Conservation (phyloP, 352 stramenopile species). For the Globisporangium emineosum region DNA sequence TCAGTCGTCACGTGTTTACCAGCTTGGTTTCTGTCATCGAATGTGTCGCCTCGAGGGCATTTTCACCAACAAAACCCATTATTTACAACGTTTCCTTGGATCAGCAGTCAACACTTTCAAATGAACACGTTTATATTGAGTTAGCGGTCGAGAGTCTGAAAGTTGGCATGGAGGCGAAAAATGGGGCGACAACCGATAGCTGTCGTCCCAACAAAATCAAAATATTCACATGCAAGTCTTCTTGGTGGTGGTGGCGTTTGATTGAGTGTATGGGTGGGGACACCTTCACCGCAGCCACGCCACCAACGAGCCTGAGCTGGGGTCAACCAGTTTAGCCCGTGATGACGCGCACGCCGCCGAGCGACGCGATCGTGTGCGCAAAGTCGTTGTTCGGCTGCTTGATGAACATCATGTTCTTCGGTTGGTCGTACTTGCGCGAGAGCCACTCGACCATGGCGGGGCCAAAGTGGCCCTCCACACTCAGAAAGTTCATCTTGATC, state of each 20-base stretch:
- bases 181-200: neutral
- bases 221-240: neutral
- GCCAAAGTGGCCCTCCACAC: constrained; percentile 82
- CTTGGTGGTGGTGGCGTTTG: neutral
- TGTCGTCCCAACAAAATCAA: neutral
- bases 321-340: constrained; percentile 43
- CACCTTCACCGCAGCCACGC: too few species aligned
- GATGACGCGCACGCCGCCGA: constrained; percentile 92
- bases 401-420: constrained; percentile 97
- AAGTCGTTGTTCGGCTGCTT: constrained; percentile 95
- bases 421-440: constrained; percentile 84
- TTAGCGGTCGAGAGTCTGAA: too few species aligned
- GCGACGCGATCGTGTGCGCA: constrained; percentile 88
- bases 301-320: neutral
- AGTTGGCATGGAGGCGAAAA: neutral
- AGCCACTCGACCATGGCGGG: constrained; percentile 92
- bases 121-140: neutral
- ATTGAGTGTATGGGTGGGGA: too few species aligned
- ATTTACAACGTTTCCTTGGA: too few species aligned
- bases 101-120: neutral
- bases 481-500: constrained; percentile 92
- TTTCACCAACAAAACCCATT: too few species aligned
- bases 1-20: neutral
- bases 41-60: too few species aligned
- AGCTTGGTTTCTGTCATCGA: too few species aligned